A percentile compares a stretch with the other conserved stretches of the same genome.
These are phyloP conservation scores for Diospyros lotus DNA, from an alignment of 148 eudicot species.

Conservation along the genomic window DNA sequence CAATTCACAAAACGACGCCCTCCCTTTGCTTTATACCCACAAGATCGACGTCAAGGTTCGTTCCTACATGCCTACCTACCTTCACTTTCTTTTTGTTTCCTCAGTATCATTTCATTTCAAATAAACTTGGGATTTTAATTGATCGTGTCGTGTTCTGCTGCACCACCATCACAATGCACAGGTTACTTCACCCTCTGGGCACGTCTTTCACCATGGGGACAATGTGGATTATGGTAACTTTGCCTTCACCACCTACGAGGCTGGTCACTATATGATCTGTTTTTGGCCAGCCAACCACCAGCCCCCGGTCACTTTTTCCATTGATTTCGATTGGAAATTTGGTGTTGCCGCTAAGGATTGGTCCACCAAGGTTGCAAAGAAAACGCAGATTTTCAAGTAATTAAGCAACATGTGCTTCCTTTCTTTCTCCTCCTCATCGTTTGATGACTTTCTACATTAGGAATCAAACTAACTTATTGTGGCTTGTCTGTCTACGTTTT, in stretches of 20 bases:
- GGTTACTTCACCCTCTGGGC: constrained; percentile 59
- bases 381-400: constrained; percentile 59
- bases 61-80: not conserved
- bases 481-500: not conserved
- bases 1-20: constrained; percentile 34
- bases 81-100: not conserved
- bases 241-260: constrained; percentile 58
- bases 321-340: constrained; percentile 68
- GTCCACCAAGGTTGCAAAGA: constrained; percentile 71
- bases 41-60: constrained; percentile 54
- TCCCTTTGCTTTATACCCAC: constrained; percentile 48
- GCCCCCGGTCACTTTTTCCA: constrained; percentile 29
- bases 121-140: not conserved
- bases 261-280: constrained; percentile 70
- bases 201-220: constrained; percentile 50
- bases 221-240: constrained; percentile 46
- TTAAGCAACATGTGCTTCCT: constrained; percentile 8
- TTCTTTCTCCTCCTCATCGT: not conserved
- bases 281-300: constrained; percentile 54
- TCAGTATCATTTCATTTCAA: too few species aligned
- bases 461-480: not conserved
- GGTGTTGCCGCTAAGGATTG: constrained; percentile 67
- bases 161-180: not conserved
- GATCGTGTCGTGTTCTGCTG: too few species aligned
- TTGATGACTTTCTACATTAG: not conserved